Base-by-base conservation (phyloP, 2,329 filamentous ascomycete genomes). In the Cordyceps javanica region DNA sequence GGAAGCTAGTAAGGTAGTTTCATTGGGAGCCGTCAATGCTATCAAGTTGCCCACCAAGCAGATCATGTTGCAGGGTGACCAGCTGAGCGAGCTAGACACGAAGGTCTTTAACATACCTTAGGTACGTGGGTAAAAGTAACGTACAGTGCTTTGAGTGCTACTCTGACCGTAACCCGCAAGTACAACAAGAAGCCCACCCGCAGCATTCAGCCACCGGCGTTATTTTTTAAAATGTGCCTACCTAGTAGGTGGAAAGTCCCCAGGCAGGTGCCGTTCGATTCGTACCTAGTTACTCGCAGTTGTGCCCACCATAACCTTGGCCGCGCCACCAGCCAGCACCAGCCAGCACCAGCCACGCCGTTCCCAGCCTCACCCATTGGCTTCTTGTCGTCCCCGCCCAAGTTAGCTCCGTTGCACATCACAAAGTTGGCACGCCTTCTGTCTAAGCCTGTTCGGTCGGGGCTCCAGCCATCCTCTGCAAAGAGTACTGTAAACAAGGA, bases 301-400 rank as follows among this genome's bases (percentile, higher is more conserved):
- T n/a, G n/a, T n/a, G n/a, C n/a, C n/a, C n/a, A n/a, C n/a, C n/a
- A n/a, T n/a, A n/a, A n/a, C n/a, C n/a, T n/a, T n/a, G n/a, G n/a
- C n/a, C n/a, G n/a, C n/a, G n/a, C n/a, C n/a, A n/a, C n/a, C 39
- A 41, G 19, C 39, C 19, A 9, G 19, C 39, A 16, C 25, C 23
- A 46, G 25, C 14, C 14, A 25, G 5, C 4, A 51, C 49, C 49
- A 41, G 30, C 51, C 52, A 55, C 41, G 19, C 41, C 41, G 16
- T 28, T 39, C 41, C 52, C 53, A 55, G 53, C 53, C 53, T 48
- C 32, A 34, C 30, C 52, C 30, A 46, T 23, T 38, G 21, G n/a
- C 30, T 23, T 45, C 39, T 5, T 25, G n/a, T 14, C 23, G 19
- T 48, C 53, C 42, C 53, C 42, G 53, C 53, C 32, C n/a, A n/a